Evolutionary conservation across 768 basidiomycete genomes (phyloP).

Genomic region (Pleurotus djamor): DNA sequence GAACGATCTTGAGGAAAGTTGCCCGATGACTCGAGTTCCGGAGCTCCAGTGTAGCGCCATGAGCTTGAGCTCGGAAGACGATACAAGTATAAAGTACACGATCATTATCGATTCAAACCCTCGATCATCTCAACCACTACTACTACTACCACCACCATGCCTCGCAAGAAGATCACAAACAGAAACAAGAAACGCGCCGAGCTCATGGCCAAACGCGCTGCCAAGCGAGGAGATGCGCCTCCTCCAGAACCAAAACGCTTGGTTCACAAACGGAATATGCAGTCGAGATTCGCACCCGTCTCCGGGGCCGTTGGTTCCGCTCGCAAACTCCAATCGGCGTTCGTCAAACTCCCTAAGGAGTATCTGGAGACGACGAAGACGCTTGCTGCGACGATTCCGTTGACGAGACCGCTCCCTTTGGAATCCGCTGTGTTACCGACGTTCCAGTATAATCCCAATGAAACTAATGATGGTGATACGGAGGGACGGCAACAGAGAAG

Average conservation of each 20-base stretch:
- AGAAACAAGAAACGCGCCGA: slow-evolving; percentile 67
- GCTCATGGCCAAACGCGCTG: slow-evolving; percentile 75
- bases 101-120: too few relatives aligned
- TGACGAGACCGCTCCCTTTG: slow-evolving; percentile 55
- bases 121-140: too few relatives aligned
- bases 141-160: slow-evolving; percentile 19
- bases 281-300: slow-evolving; percentile 19
- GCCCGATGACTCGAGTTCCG: too few relatives aligned
- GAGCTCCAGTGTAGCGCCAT: too few relatives aligned
- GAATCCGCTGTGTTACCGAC: slow-evolving; percentile 31
- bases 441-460: too few relatives aligned
- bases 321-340: slow-evolving; percentile 65
- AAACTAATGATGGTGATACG: too few relatives aligned
- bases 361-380: slow-evolving; percentile 62
- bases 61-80: neutral
- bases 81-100: too few relatives aligned
- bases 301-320: slow-evolving; percentile 33
- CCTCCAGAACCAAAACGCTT: slow-evolving; percentile 29
- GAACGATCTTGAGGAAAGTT: too few relatives aligned
- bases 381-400: slow-evolving; percentile 49
- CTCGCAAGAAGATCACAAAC: slow-evolving; percentile 52
- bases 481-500: too few relatives aligned
- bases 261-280: slow-evolving; percentile 21
- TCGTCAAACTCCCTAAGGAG: slow-evolving; percentile 54
- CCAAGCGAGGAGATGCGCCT: slow-evolving; percentile 75